A percentile compares a stretch with the other conserved stretches of the same genome.
phyloP scores from a whole-genome alignment of 805 yeast species.

The Teunomyces gatunensis region DNA sequence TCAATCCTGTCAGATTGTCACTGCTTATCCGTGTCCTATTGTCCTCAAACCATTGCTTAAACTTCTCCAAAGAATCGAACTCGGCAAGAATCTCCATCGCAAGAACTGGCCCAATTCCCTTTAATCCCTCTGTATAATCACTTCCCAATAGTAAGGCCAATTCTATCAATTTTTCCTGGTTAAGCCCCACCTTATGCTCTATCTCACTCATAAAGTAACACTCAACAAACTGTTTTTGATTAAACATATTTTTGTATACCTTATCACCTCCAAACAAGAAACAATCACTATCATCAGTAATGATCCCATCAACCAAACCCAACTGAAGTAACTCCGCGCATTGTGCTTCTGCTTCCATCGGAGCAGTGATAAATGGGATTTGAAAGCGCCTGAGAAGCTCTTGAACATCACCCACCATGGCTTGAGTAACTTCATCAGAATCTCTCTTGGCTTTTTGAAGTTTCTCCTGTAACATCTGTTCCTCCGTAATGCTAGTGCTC shows the following conservation, averaged over 20 bases:
- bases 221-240: constrained; percentile 89
- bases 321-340: constrained; percentile 78
- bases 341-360: constrained; percentile 99
- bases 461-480: constrained; percentile 54
- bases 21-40: constrained; percentile 39
- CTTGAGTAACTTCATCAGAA: constrained; percentile 83
- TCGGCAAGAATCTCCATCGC: constrained; percentile 90
- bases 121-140: constrained; percentile 91
- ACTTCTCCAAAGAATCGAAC: constrained; percentile 48
- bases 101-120: constrained; percentile 91
- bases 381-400: constrained; percentile 86
- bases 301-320: constrained; percentile 85
- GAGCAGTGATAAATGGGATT: constrained; percentile 91
- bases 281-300: constrained; percentile 97
- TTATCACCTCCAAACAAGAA: constrained; percentile 86
- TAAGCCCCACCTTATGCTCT: constrained; percentile 61
- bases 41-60: constrained; percentile 59
- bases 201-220: constrained; percentile 64
- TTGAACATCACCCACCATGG: constrained; percentile 88
- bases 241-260: constrained; percentile 90
- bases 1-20: constrained; percentile 44
- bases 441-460: constrained; percentile 73
- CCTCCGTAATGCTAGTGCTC: constrained; percentile 43
- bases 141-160: constrained; percentile 86
- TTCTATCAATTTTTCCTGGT: constrained; percentile 64